These are phyloP conservation scores for Lagenidium sp. DNA, from an alignment of 352 stramenopile species.

Conservation along the genomic window DNA sequence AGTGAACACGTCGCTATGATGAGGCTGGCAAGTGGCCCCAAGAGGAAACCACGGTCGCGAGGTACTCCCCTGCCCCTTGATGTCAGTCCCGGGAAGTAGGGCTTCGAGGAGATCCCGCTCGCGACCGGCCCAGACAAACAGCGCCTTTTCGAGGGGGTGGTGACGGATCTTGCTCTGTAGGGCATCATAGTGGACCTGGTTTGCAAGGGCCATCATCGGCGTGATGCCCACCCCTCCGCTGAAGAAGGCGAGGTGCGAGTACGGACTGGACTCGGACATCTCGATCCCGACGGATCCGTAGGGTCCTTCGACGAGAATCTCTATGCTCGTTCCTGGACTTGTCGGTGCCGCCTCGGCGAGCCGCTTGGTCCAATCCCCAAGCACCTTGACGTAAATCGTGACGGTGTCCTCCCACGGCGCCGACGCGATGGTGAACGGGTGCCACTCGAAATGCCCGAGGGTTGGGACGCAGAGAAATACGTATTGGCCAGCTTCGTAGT, in stretches of 20 bases:
- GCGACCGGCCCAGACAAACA: slow-evolving; percentile 37
- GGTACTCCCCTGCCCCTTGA: neutral
- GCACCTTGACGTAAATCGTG: slow-evolving; percentile 50
- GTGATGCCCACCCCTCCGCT: slow-evolving; percentile 41
- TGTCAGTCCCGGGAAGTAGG: slow-evolving; percentile 9
- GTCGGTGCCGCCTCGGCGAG: slow-evolving; percentile 20
- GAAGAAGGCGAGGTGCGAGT: slow-evolving; percentile 43
- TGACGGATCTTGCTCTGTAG: slow-evolving; percentile 1
- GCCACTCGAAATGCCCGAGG: slow-evolving; percentile 67
- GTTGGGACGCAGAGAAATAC: slow-evolving; percentile 73
- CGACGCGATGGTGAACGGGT: slow-evolving; percentile 86
- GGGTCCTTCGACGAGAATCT: slow-evolving; percentile 37
- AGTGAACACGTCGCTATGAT: slow-evolving; percentile 14
- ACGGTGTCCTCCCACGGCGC: slow-evolving; percentile 58
- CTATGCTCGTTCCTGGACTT: slow-evolving; percentile 3
- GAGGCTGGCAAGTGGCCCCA: neutral
- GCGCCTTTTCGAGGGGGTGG: slow-evolving; percentile 15
- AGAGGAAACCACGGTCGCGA: slow-evolving; percentile 13
- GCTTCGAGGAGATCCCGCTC: slow-evolving; percentile 24
- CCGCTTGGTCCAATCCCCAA: slow-evolving; percentile 58
- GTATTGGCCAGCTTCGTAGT: slow-evolving; percentile 53
- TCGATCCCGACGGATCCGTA: slow-evolving; percentile 39
- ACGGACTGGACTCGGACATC: slow-evolving; percentile 20
- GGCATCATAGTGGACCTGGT: slow-evolving; percentile 23
- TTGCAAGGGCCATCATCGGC: slow-evolving; percentile 37